phyloP scores from a whole-genome alignment of 371 early-diverging fungal species.

The Circinella umbellata region DNA sequence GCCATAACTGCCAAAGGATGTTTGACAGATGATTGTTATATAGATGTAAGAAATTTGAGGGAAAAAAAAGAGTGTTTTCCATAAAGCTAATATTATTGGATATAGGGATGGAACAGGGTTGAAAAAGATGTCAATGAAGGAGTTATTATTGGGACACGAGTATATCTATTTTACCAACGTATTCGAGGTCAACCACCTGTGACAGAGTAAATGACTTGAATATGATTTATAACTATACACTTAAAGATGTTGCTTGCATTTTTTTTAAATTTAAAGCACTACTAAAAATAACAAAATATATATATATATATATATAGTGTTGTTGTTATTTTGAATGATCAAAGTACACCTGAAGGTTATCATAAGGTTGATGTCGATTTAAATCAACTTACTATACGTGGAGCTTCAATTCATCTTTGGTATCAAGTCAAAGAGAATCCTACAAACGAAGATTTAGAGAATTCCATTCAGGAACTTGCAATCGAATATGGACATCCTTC shows the following conservation, averaged over 20 bases:
- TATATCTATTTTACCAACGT: constrained; percentile 46
- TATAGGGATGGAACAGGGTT: constrained; percentile 38
- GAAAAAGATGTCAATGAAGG: constrained; percentile 43
- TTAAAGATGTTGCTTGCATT: too few relatives aligned
- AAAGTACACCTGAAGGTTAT: constrained; percentile 45
- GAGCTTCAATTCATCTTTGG: constrained; percentile 41
- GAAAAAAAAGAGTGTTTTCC: too few relatives aligned
- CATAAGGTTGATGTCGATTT: constrained; percentile 39
- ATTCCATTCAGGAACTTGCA: constrained; percentile 34
- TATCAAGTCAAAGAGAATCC: constrained; percentile 30
- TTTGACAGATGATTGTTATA: constrained; percentile 45
- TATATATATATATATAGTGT: constrained; percentile 24
- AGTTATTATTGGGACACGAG: constrained; percentile 50
- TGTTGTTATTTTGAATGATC: constrained; percentile 37
- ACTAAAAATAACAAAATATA: neutral
- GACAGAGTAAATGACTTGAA: constrained; percentile 34
- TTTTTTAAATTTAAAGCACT: neutral
- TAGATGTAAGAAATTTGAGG: constrained; percentile 40
- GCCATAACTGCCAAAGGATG: constrained; percentile 58
- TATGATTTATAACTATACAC: too few relatives aligned
- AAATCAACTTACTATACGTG: constrained; percentile 37
- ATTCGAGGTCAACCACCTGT: constrained; percentile 26
- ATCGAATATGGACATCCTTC: constrained; percentile 37
- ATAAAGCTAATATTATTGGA: neutral
- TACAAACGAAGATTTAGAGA: constrained; percentile 20